Conservation (phyloP, 2,329 filamentous ascomycete species). For the Mycosphaerelloides madeirae region DNA sequence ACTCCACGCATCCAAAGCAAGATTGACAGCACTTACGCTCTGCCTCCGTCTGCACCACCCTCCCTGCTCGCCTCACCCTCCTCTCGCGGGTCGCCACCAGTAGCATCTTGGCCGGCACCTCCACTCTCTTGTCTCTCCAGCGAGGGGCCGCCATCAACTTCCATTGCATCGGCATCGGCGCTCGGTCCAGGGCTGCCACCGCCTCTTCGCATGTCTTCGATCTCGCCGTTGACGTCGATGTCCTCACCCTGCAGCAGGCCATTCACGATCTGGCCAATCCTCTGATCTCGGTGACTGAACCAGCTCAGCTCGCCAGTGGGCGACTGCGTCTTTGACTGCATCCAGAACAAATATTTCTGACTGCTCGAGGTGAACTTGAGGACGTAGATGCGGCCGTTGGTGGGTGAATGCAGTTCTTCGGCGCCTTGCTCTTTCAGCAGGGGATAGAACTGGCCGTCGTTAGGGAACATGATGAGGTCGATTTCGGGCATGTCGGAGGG, state of each 20-base stretch:
- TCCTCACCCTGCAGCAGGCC: slow-evolving; percentile 81
- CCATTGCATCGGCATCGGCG: slow-evolving; percentile 43
- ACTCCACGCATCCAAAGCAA: slow-evolving; percentile 6
- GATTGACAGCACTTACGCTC: slow-evolving; percentile 80
- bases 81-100: slow-evolving; percentile 84
- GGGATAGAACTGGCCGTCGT: slow-evolving; percentile 79
- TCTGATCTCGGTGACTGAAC: slow-evolving; percentile 80
- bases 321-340: slow-evolving; percentile 84
- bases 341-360: slow-evolving; percentile 89
- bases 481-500: slow-evolving; percentile 69
- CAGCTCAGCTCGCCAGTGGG: slow-evolving; percentile 64
- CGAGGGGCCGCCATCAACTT: slow-evolving; percentile 73
- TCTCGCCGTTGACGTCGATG: slow-evolving; percentile 69
- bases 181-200: slow-evolving; percentile 60
- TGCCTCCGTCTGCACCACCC: slow-evolving; percentile 90
- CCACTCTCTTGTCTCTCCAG: slow-evolving; percentile 62
- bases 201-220: slow-evolving; percentile 55
- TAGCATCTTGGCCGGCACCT: slow-evolving; percentile 79
- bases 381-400: slow-evolving; percentile 83
- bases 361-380: slow-evolving; percentile 93
- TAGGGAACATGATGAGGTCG: slow-evolving; percentile 89
- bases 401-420: slow-evolving; percentile 58
- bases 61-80: slow-evolving; percentile 85
- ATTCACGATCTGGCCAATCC: slow-evolving; percentile 84
- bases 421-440: slow-evolving; percentile 37